Evolutionary conservation across 768 basidiomycete genomes (phyloP).

Genomic region (Tephrocybe rancida): DNA sequence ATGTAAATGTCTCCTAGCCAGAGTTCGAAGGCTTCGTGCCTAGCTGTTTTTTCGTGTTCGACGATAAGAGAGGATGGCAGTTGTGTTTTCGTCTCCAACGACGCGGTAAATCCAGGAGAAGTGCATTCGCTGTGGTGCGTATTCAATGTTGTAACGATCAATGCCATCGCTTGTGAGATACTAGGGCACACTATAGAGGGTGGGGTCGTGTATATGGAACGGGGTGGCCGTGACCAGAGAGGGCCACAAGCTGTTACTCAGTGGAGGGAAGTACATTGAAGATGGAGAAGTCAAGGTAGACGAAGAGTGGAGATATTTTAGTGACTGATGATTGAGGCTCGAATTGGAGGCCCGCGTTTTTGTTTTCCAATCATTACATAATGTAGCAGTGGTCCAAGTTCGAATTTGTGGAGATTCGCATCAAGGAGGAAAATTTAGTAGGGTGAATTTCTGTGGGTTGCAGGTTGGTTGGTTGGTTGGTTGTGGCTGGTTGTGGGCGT

Average conservation of each 20-base stretch:
- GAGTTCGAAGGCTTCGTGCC: neutral
- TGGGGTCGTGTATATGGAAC: neutral
- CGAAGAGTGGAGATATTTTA: neutral
- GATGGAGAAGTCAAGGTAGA: neutral
- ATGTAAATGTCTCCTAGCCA: neutral
- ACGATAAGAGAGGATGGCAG: neutral
- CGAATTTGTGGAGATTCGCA: too few species aligned
- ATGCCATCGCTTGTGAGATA: neutral
- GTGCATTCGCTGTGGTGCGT: neutral
- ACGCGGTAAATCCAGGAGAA: neutral
- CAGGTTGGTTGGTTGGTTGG: too few species aligned
- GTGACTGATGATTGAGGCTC: neutral
- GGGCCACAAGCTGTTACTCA: neutral
- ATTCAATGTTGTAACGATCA: neutral
- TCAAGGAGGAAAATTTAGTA: too few species aligned
- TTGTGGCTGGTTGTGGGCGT: too few species aligned
- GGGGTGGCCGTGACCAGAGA: conserved; percentile 1
- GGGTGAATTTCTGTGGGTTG: too few species aligned
- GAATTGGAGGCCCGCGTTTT: too few species aligned
- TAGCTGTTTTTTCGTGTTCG: neutral
- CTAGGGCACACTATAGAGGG: neutral
- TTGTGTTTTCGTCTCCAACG: neutral
- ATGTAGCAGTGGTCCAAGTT: too few species aligned
- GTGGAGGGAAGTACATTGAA: neutral
- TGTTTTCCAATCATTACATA: too few species aligned